phyloP scores from a whole-genome alignment of 352 stramenopile genomes.

The Blastocystis hominis region DNA sequence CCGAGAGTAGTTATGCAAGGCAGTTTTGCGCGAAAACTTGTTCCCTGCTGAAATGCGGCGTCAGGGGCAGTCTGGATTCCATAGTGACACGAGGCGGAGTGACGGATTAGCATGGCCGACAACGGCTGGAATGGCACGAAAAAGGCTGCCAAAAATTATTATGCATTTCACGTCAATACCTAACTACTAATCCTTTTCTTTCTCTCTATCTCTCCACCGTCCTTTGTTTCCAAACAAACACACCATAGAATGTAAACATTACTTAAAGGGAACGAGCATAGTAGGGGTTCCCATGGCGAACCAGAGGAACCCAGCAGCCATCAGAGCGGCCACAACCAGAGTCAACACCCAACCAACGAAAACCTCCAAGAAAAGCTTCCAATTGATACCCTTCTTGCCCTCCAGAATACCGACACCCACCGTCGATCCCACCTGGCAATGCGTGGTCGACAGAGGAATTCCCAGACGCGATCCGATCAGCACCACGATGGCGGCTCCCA shows the following conservation, averaged over 20 bases:
- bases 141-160: too few species aligned
- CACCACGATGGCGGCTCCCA: conserved; percentile 68
- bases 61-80: too few species aligned
- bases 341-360: conserved; percentile 61
- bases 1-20: too few species aligned
- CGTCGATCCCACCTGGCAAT: conserved; percentile 68
- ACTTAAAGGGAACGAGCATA: conserved; percentile 39
- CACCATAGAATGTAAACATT: conserved; percentile 41
- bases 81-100: too few species aligned
- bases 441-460: conserved; percentile 66
- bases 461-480: conserved; percentile 64
- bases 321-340: conserved; percentile 59
- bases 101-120: too few species aligned
- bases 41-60: too few species aligned
- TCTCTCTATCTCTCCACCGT: background rate
- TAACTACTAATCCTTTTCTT: background rate
- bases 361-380: conserved; percentile 52
- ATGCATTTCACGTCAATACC: background rate
- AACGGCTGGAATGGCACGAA: too few species aligned
- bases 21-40: too few species aligned
- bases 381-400: conserved; percentile 61
- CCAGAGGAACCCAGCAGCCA: conserved; percentile 58
- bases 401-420: conserved; percentile 63
- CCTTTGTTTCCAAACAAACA: background rate
- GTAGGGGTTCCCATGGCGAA: conserved; percentile 55